Conservation (phyloP, 2,329 filamentous ascomycete genomes). For the Truncatella angustata region DNA sequence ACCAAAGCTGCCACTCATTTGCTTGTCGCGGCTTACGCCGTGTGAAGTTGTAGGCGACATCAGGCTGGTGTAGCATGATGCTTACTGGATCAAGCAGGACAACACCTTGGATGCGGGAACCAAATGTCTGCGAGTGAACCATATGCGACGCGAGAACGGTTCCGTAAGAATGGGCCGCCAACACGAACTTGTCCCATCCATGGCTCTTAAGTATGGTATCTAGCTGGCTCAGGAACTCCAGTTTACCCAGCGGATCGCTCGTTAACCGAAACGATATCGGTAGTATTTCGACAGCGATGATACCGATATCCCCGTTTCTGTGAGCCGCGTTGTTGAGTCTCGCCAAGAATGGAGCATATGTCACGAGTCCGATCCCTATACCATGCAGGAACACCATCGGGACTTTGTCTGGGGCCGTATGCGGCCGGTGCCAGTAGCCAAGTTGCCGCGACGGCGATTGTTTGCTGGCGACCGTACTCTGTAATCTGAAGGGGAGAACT, state of each 20-base stretch:
- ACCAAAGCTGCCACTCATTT: conserved; percentile 71
- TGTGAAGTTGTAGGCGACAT: conserved; percentile 72
- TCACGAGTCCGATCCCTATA: conserved; percentile 66
- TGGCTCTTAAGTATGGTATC: conserved; percentile 55
- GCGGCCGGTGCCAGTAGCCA: conserved; percentile 66
- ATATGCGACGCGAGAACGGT: conserved; percentile 62
- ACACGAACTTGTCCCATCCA: conserved; percentile 55
- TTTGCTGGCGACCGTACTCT: conserved; percentile 42
- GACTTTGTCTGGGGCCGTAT: conserved; percentile 52
- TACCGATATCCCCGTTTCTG: conserved; percentile 50
- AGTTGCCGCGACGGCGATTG: conserved; percentile 48
- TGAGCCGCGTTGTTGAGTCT: conserved; percentile 35
- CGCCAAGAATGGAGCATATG: conserved; percentile 57
- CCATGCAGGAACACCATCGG: conserved; percentile 70
- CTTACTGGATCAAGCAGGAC: conserved; percentile 61
- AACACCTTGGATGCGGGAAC: conserved; percentile 47
- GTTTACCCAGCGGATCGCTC: conserved; percentile 44
- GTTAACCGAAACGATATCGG: conserved; percentile 64
- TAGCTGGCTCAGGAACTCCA: conserved; percentile 56
- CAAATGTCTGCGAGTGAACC: conserved; percentile 46
- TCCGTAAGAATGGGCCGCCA: conserved; percentile 65
- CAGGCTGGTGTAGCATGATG: conserved; percentile 65
- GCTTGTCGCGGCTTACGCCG: conserved; percentile 49
- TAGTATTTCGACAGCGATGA: conserved; percentile 65
- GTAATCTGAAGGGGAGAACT: conserved; percentile 59